Evolutionary conservation across 73 alveolate species (phyloP), one percentile per base, ranked within the genome.

Genomic region (Paramecium biaurelia): DNA sequence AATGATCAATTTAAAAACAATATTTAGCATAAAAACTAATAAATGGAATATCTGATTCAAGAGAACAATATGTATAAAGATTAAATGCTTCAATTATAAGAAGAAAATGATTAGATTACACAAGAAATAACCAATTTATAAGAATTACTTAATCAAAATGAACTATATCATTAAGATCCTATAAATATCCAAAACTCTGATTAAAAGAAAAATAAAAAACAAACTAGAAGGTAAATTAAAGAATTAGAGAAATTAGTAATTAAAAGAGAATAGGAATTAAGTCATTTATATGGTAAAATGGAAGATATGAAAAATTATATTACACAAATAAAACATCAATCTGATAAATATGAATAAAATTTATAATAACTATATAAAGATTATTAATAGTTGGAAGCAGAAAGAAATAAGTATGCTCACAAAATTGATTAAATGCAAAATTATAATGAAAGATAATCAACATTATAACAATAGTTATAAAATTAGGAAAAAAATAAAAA

Each of bases 231-330:
- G 11, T n/a, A 74, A 35, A 41, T 74, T 5, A 74, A 74, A 41
- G 87, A 74, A 41, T 41, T 74, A 21, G 87, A 74, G 45, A 37
- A 20, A 35, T 23, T 74, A 14, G 59, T 74, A 12, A 41, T 74
- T n/a, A 41, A 41, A 20, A 74, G 59, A 37, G 87, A 74, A 20
- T 74, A 74, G 35, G 87, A 74, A 74, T 28, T 74, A 11, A 74
- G 87, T 74, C 45, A 74, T 28, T n/a, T 74, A 35, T 74, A 74
- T 41, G 59, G 59, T 23, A 14, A 28, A 34, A 34, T 37, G 37
- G 87, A 74, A 21, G 87, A 74, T 21, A 37, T 74, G 87, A 74
- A 74, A 74, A 41, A 28, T 21, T 74, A 74, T 74, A 24, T 34
- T 74, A 37, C 57, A 34, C 11, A 28, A 21, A 23, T 74, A 11